Evolutionary conservation across 208 protist genomes (phyloP), one percentile per base, ranked within the genome.

Genomic region (Leishmania lainsoni): DNA sequence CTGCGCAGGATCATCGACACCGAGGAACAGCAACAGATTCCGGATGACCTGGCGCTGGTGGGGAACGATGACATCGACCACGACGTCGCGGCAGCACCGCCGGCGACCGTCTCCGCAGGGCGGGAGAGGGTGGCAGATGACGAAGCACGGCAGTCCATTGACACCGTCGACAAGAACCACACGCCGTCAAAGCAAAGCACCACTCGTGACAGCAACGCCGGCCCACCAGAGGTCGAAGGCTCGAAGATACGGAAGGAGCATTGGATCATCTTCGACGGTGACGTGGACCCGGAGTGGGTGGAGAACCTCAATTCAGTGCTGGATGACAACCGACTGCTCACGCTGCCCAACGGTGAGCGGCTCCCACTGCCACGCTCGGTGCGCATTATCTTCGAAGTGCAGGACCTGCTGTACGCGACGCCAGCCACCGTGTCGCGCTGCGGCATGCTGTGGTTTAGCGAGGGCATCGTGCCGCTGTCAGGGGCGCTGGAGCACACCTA

Each of bases 261-360:
- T 85, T 99, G 99, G 99, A 99, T 99, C 84, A 86, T 99, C 48
- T 99, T 99, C 85, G 99, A 99, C 84, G 99, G 99, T 58, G 99
- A 99, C 87, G 99, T 99, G 5, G 99, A 99, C 91, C 99, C 99
- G 6, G 97, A 99, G 87, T 99, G 99, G 99, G 99, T 99, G 3
- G 99, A 99, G 89, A 99, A 99, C 84, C 91, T 99, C 1, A 99
- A 99, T 94, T 99, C 97, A 10, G 92, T 99, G 1, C 93, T 99
- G 0, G 99, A 99, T 89, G 99, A 99, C 92, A 99, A 99, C 90
- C 99, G 99, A 85, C 81, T 99, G 12, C 94, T 99, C 14, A 99
- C 99, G 32, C 90, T 99, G 51, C 99, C 99, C n/a, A 99, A 99
- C 88, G 99, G 99, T 72, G 99, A 99, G 88, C 96, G 99, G 26